phyloP scores from a whole-genome alignment of 805 yeast species.

The Kodamaea fukazawae region DNA sequence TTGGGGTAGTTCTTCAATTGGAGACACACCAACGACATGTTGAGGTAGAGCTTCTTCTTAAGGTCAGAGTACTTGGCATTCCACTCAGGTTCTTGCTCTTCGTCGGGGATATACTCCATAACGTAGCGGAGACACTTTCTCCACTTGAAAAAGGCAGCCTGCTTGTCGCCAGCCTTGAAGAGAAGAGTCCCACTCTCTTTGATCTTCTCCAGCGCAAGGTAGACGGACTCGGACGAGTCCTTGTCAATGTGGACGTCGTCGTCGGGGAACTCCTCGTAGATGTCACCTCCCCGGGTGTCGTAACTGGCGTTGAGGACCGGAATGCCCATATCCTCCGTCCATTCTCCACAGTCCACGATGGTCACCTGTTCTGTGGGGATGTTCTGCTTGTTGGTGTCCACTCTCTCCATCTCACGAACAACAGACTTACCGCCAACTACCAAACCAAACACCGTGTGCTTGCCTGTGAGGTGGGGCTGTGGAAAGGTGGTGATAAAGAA shows the following conservation, averaged over 20 bases:
- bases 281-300: constrained; percentile 61
- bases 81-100: constrained; percentile 56
- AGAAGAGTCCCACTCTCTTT: constrained; percentile 66
- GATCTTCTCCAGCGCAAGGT: constrained; percentile 49
- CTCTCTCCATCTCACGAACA: constrained; percentile 60
- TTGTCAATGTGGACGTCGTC: constrained; percentile 61
- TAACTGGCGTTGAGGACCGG: constrained; percentile 67
- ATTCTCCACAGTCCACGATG: constrained; percentile 59
- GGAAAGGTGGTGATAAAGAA: constrained; percentile 70
- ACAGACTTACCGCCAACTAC: constrained; percentile 69
- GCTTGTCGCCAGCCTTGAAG: constrained; percentile 49
- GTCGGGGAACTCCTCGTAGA: constrained; percentile 74
- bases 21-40: constrained; percentile 55
- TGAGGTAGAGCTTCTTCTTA: constrained; percentile 54
- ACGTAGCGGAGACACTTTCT: constrained; percentile 64
- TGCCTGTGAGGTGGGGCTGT: constrained; percentile 70
- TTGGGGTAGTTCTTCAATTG: constrained; percentile 49
- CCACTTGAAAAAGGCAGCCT: constrained; percentile 61
- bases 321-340: constrained; percentile 50
- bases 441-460: constrained; percentile 74
- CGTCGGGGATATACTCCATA: constrained; percentile 70
- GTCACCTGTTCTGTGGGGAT: constrained; percentile 43
- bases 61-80: constrained; percentile 47
- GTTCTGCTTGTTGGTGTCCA: constrained; percentile 38
- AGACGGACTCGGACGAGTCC: constrained; percentile 54